phyloP scores from a whole-genome alignment of 331 rosid species.

The Cucumis variabilis region DNA sequence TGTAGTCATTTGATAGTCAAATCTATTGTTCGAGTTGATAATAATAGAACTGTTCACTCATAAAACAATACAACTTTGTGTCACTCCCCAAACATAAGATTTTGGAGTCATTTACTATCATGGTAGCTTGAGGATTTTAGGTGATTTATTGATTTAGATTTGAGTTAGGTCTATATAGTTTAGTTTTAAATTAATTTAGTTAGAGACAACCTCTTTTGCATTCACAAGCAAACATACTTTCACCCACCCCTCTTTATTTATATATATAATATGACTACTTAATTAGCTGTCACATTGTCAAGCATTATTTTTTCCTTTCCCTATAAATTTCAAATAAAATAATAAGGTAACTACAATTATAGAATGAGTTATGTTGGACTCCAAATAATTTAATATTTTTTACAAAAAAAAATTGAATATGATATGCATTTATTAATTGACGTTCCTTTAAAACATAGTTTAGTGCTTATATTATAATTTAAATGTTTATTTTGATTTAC shows the following conservation, averaged over 20 bases:
- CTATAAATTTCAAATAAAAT: background rate
- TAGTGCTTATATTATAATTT: background rate
- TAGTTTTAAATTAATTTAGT: background rate
- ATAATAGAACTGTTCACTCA: too few species aligned
- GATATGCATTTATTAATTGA: background rate
- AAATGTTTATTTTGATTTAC: background rate
- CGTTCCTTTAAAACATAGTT: background rate
- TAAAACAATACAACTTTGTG: too few species aligned
- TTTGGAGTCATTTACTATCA: too few species aligned
- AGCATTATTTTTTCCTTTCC: background rate
- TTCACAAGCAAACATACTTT: conserved; percentile 79
- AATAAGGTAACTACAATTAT: background rate
- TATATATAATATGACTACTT: conserved; percentile 27
- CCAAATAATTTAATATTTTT: background rate
- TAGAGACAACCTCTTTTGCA: conserved; percentile 55
- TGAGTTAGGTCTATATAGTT: background rate
- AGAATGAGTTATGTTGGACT: background rate
- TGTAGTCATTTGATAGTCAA: too few species aligned
- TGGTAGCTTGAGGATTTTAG: too few species aligned
- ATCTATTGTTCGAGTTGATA: too few species aligned
- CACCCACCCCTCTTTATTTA: conserved; percentile 27
- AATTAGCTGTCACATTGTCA: conserved; percentile 33
- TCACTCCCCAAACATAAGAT: too few species aligned
- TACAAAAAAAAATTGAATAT: background rate
- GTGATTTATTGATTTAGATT: background rate